Conservation (phyloP, 2,329 filamentous ascomycete species). For the Alternaria triticimaculans region DNA sequence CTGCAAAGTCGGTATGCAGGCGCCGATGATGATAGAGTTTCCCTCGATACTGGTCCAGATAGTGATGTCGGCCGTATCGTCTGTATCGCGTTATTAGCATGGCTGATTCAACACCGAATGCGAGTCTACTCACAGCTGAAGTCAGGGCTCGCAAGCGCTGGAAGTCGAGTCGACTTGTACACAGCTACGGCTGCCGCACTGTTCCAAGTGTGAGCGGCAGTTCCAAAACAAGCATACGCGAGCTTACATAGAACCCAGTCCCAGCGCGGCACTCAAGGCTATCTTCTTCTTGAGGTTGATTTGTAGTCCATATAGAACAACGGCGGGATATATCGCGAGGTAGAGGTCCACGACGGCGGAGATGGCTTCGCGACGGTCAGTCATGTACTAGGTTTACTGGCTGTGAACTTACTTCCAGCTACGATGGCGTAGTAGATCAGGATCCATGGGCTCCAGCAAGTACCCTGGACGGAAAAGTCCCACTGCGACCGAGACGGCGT, state of each 20-base stretch:
- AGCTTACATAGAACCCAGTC: neutral
- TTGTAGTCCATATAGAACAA: neutral
- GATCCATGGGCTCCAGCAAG: neutral
- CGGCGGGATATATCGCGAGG: neutral
- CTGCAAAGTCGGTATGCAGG: slow-evolving; percentile 3
- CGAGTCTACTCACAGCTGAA: neutral
- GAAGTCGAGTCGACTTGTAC: neutral
- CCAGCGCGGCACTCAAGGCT: neutral
- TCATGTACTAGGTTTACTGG: neutral
- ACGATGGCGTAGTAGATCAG: neutral
- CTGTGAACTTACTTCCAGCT: neutral
- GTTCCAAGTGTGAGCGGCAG: neutral
- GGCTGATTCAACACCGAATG: too few relatives aligned
- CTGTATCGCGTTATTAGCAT: neutral
- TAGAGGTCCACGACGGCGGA: slow-evolving; percentile 1
- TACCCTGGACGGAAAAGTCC: neutral
- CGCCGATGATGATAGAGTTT: slow-evolving; percentile 4
- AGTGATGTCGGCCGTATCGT: neutral
- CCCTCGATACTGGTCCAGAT: slow-evolving; percentile 6
- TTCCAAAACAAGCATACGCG: neutral
- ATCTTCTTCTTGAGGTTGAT: neutral
- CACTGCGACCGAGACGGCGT: neutral
- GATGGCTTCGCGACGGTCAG: neutral
- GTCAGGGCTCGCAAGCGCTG: neutral
- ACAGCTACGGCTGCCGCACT: neutral